A percentile compares a stretch with the other conserved stretches of the same genome.
Evolutionary conservation across 768 basidiomycete species (phyloP).

Genomic region (Omphalotus guepiniiformis): DNA sequence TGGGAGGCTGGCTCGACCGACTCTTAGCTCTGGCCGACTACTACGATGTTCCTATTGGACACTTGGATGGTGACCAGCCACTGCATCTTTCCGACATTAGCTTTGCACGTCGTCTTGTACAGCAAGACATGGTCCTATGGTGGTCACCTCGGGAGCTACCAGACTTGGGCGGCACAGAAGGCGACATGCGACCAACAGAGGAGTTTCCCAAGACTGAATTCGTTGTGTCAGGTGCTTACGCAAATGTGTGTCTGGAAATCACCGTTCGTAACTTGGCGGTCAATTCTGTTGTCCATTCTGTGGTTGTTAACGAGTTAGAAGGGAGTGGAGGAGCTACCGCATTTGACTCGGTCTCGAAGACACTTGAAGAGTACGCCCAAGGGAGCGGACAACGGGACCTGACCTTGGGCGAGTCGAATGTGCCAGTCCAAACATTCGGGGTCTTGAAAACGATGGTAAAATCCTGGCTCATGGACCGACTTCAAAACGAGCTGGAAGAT

Average conservation of each 20-base stretch:
- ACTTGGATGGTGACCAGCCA: constrained; percentile 87
- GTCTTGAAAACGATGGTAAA: constrained; percentile 87
- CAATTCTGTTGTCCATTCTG: constrained; percentile 89
- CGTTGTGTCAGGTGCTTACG: constrained; percentile 78
- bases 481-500: constrained; percentile 60
- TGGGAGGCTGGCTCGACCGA: constrained; percentile 78
- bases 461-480: constrained; percentile 85
- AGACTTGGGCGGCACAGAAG: constrained; percentile 91
- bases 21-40: constrained; percentile 80
- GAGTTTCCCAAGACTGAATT: constrained; percentile 86
- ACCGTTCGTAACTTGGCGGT: constrained; percentile 90
- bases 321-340: constrained; percentile 92
- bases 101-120: constrained; percentile 81
- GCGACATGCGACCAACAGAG: constrained; percentile 72
- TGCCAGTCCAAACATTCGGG: constrained; percentile 83
- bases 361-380: constrained; percentile 82
- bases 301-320: constrained; percentile 95
- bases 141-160: constrained; percentile 90
- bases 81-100: constrained; percentile 86
- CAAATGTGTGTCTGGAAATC: constrained; percentile 90
- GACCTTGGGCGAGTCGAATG: constrained; percentile 83
- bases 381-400: constrained; percentile 67
- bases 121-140: constrained; percentile 93
- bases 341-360: constrained; percentile 90
- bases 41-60: constrained; percentile 90